Base-by-base conservation (phyloP, 345 rosid genomes). In the Pugionium cornutum region DNA sequence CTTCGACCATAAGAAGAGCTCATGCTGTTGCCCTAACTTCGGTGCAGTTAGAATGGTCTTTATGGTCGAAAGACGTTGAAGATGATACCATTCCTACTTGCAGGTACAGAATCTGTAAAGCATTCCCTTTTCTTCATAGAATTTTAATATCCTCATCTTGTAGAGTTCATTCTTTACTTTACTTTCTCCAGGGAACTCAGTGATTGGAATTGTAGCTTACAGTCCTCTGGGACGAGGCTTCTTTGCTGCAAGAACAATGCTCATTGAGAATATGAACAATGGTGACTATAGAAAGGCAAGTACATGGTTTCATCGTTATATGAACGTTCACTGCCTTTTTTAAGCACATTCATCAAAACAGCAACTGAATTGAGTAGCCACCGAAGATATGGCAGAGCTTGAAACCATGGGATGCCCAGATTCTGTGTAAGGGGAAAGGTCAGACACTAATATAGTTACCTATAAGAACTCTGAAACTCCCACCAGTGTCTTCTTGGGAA, bases 31-130 rank as follows among this genome's bases (percentile, higher is more conserved):
- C 91, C 0, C 63, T 85, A 29, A 83, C 83, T 4, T 86, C 83
- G 0, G 79, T 83, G 11, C 87, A 83, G 60, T 71, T 83, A 47
- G 89, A 85, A 58, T 85, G 89, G 95, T 85, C 89, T 4, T 64
- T 85, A 56, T 83, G 89, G 89, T 42, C 83, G 4, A 76, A 91
- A 69, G 95, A 83, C 66, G 84, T 77, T 51, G 89, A 88, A 76
- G 80, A 76, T 58, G 89, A 80, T 26, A 83, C 81, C 35, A 64
- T 83, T 68, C 80, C 18, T 18, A 18, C 18, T 18, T 18, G 18
- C 18, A 18, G 18, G 18, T 18, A 18, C 80, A 35, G 37, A 30
- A 41, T 41, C 36, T 10, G 7, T 10, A 2, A 11, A 9, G 29
- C 32, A 37, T 26, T 49, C 25, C 32, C 5, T 18, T 10, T 57